These are phyloP conservation scores for Trypanosoma melophagium DNA, from an alignment of 208 protist genomes.

Conservation along the genomic window DNA sequence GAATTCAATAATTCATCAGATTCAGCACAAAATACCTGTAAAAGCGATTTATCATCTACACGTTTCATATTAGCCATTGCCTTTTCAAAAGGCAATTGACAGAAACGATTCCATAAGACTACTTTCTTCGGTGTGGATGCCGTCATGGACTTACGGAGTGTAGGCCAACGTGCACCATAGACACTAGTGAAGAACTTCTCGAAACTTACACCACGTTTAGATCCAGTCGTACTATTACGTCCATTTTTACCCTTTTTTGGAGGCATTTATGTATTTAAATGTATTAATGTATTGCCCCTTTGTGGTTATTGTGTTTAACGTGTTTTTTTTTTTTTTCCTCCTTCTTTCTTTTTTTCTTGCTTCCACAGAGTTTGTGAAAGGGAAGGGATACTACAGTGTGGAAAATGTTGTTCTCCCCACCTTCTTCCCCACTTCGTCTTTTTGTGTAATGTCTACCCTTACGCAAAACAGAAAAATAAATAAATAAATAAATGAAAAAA, in stretches of 20 bases:
- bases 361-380: too few relatives aligned
- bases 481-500: too few relatives aligned
- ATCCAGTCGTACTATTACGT: neutral
- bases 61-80: slow-evolving; percentile 51
- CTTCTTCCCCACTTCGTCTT: too few relatives aligned
- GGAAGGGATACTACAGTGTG: too few relatives aligned
- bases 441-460: too few relatives aligned
- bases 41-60: slow-evolving; percentile 41
- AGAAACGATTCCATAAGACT: slow-evolving; percentile 82
- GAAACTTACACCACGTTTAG: slow-evolving; percentile 35
- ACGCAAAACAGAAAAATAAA: too few relatives aligned
- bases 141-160: slow-evolving; percentile 51
- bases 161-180: slow-evolving; percentile 78
- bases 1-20: neutral
- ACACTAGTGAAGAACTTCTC: slow-evolving; percentile 67
- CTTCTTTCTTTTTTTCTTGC: neutral
- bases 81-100: slow-evolving; percentile 64
- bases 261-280: slow-evolving; percentile 5
- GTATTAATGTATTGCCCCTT: neutral
- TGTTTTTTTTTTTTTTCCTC: slow-evolving; percentile 2
- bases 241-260: slow-evolving; percentile 1
- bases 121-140: slow-evolving; percentile 41
- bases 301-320: neutral
- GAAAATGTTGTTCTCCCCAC: too few relatives aligned
- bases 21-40: slow-evolving; percentile 44